Conservation (phyloP, 768 basidiomycete genomes). For the Galerina marginata region DNA sequence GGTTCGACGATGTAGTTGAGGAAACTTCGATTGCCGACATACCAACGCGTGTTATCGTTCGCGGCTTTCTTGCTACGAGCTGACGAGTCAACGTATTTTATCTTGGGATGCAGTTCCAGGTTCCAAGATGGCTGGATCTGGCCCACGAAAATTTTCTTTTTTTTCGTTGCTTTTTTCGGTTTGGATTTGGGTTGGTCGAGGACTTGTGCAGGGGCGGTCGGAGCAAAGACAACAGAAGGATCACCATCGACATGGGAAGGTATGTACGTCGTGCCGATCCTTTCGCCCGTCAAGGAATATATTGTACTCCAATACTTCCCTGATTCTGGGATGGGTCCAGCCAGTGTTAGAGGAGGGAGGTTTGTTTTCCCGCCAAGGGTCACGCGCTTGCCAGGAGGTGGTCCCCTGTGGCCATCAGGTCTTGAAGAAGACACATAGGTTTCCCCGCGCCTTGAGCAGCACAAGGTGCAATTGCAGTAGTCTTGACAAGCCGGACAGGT, state of each 20-base stretch:
- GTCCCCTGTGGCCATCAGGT: background rate
- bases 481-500: conserved; percentile 51
- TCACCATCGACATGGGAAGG: conserved; percentile 18
- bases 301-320: conserved; percentile 36
- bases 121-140: conserved; percentile 36
- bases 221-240: conserved; percentile 26
- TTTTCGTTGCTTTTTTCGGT: background rate
- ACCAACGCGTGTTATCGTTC: background rate
- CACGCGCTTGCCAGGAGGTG: conserved; percentile 5
- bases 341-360: background rate
- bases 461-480: conserved; percentile 55
- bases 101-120: conserved; percentile 3
- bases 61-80: background rate
- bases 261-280: conserved; percentile 31
- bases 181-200: background rate
- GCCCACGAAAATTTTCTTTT: conserved; percentile 34
- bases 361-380: conserved; percentile 2
- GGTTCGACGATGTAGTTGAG: background rate
- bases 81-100: background rate
- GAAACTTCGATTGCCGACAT: conserved; percentile 14
- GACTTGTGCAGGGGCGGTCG: conserved; percentile 6
- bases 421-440: conserved; percentile 34
- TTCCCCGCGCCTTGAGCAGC: conserved; percentile 51
- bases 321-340: conserved; percentile 8
- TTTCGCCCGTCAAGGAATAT: conserved; percentile 34